phyloP scores from a whole-genome alignment of 1,284 basidiomycete genomes.

The Ceratobasidium sp. region DNA sequence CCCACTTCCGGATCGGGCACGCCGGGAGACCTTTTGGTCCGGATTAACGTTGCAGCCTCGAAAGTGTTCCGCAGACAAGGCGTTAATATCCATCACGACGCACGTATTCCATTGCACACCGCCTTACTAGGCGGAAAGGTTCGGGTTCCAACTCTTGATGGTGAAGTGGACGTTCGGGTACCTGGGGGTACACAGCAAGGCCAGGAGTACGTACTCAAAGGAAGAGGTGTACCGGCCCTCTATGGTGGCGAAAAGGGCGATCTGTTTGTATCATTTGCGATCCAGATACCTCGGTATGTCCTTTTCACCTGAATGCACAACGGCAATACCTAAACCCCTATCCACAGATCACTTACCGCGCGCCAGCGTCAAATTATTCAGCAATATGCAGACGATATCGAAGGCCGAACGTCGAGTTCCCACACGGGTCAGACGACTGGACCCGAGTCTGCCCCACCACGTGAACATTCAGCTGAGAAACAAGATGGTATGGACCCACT shows the following conservation, averaged over 20 bases:
- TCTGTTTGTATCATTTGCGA: conserved; percentile 88
- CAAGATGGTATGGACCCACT: conserved; percentile 81
- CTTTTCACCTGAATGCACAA: conserved; percentile 2
- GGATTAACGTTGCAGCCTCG: conserved; percentile 85
- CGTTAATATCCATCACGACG: conserved; percentile 89
- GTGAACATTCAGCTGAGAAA: conserved; percentile 50
- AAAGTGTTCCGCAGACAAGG: conserved; percentile 93
- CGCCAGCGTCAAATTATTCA: conserved; percentile 89
- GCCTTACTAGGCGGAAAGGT: conserved; percentile 93
- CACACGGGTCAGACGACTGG: conserved; percentile 34
- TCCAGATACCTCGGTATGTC: conserved; percentile 89
- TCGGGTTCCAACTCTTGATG: conserved; percentile 94
- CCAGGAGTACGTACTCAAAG: conserved; percentile 95
- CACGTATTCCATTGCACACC: conserved; percentile 90
- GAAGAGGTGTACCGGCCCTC: conserved; percentile 82
- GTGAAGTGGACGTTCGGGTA: conserved; percentile 94
- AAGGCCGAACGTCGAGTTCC: conserved; percentile 63
- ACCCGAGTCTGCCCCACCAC: conserved; percentile 27
- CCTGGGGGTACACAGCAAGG: conserved; percentile 95
- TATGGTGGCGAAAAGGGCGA: conserved; percentile 82
- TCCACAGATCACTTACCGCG: conserved; percentile 75
- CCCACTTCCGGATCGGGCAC: conserved; percentile 81
- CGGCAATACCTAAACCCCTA: conserved; percentile 28
- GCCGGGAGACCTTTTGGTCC: conserved; percentile 87
- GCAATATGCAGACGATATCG: conserved; percentile 91